phyloP scores from a whole-genome alignment of 768 basidiomycete species.

The Serendipita sp. region DNA sequence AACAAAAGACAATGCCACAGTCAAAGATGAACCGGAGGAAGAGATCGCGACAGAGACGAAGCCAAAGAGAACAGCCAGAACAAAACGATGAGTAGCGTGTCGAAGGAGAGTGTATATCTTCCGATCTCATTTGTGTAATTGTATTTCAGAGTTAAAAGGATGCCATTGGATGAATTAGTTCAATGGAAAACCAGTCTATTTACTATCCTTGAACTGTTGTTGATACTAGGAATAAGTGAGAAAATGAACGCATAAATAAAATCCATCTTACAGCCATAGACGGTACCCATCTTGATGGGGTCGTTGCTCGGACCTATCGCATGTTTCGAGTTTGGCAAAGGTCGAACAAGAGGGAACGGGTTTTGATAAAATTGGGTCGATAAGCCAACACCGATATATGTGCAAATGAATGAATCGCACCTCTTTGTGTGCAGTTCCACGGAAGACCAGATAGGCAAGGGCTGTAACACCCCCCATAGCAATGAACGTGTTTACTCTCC shows the following conservation, averaged over 20 bases:
- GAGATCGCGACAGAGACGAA: not conserved
- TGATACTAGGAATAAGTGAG: not conserved
- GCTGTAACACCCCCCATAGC: conserved; percentile 51
- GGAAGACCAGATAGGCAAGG: conserved; percentile 52
- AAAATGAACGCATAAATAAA: not conserved
- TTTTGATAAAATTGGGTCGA: not conserved
- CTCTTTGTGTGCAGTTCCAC: conserved; percentile 62
- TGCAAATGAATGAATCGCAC: conserved; percentile 26
- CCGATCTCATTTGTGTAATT: no score
- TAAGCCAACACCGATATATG: not conserved
- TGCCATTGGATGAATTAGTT: no score
- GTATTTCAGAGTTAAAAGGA: no score
- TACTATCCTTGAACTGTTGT: not conserved
- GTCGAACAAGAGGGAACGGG: not conserved
- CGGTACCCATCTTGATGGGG: not conserved
- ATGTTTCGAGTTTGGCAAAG: not conserved
- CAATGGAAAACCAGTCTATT: not conserved
- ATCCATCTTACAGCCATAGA: not conserved
- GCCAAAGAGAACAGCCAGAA: not conserved
- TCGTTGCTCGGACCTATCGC: not conserved
- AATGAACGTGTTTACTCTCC: conserved; percentile 73
- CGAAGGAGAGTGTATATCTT: no score
- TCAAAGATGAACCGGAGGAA: not conserved
- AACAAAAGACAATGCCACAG: not conserved
- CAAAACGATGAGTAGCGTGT: not conserved